Evolutionary conservation across 495 filamentous ascomycete species (phyloP), one percentile per base, ranked within the genome.

Genomic region (Hyphodiscus hymeniophilus): DNA sequence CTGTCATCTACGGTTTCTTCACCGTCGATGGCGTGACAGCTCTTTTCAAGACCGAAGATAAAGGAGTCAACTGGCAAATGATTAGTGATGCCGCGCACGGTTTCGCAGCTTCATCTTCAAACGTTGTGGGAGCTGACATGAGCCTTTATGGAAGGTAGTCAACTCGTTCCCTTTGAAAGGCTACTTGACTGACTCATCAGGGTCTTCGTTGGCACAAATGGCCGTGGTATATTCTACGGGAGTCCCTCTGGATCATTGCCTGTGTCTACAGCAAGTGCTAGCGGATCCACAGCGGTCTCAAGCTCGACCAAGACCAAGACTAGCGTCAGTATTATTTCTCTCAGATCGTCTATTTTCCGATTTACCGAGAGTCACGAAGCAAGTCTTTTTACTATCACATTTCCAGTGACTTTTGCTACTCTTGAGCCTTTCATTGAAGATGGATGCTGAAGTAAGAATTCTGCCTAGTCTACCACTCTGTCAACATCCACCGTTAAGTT

Each of bases 161-260:
- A 7, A 42, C 8, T n/a, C 3, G n/a, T n/a, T 42, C 8, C n/a
- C 15, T 22, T 10, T 16, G 3, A 42, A 20, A n/a, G 39, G 13
- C 10, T 11, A 21, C 20, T 13, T 42, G 3, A 20, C 39, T 18
- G 72, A 28, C 26, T 28, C 26, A 5, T 72, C 16, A 70, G 69
- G 48, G 76, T 81, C 0, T 79, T 72, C 48, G 64, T 80, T 26
- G 77, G 76, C 1, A 80, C 75, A 0, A 80, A 80, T 38, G 77
- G 77, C 0, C 66, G 76, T 2, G 76, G 76, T 31, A 75, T 77
- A 4, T 68, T 80, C 23, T 77, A 70, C 30, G 35, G 46, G 1
- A 22, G 23, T 26, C 42, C 43, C 18, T 28, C 55, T 11, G 49
- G 43, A 15, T 31, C 45, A 12, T 31, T 28, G 10, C 26, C 21